These are phyloP conservation scores for Centaurea solstitialis DNA, from an alignment of 129 eudicot species.

Conservation along the genomic window DNA sequence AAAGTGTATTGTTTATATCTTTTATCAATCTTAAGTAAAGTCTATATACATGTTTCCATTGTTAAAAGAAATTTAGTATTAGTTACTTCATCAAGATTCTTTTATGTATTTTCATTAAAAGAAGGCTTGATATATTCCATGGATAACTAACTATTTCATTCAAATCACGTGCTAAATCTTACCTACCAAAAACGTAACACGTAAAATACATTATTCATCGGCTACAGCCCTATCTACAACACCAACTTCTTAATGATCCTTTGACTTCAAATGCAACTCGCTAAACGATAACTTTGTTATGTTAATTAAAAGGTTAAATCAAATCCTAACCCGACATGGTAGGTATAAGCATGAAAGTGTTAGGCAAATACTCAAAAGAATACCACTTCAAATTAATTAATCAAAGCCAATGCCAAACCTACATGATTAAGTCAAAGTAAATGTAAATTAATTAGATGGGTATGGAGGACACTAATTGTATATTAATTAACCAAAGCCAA, in stretches of 20 bases:
- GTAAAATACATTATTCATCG: background rate
- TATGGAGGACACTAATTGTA: constrained; percentile 30
- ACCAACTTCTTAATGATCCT: background rate
- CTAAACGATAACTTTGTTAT: constrained; percentile 1
- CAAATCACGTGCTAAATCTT: background rate
- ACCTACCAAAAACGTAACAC: background rate
- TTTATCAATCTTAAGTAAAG: background rate
- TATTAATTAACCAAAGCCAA: background rate
- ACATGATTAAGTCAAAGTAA: constrained; percentile 20
- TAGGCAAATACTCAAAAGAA: constrained; percentile 25
- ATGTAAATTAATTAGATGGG: background rate
- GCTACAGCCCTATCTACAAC: background rate
- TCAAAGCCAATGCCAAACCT: constrained; percentile 13
- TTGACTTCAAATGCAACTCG: background rate
- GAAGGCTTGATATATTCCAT: too few species aligned
- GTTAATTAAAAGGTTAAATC: background rate
- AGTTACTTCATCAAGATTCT: too few species aligned
- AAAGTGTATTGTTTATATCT: too few species aligned
- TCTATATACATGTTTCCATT: background rate
- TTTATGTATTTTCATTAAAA: too few species aligned
- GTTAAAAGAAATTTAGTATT: too few species aligned
- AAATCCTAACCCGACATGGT: constrained; percentile 24
- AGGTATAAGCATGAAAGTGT: constrained; percentile 19
- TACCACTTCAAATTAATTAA: constrained; percentile 26
- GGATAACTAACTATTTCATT: background rate